These are phyloP conservation scores for Hygrophorus pudorinus DNA, from an alignment of 768 basidiomycete species.

Conservation along the genomic window DNA sequence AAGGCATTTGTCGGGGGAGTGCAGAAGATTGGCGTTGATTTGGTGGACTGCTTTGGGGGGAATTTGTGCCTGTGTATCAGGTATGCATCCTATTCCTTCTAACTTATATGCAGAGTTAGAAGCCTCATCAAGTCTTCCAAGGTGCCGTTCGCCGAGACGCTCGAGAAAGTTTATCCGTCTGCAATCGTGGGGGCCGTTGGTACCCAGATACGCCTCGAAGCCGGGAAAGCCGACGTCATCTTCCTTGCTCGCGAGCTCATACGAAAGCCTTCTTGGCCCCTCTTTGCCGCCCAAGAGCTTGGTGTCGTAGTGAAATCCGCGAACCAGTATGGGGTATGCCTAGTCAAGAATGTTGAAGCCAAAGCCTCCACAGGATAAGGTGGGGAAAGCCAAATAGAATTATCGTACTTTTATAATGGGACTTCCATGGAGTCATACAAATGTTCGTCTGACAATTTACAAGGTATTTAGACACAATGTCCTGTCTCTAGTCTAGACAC, in stretches of 20 bases:
- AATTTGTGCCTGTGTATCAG: too few species aligned
- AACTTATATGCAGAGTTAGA: too few species aligned
- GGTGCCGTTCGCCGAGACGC: constrained; percentile 36
- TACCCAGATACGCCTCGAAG: constrained; percentile 43
- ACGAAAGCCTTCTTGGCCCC: constrained; percentile 54
- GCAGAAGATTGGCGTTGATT: constrained; percentile 19
- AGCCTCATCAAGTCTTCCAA: too few species aligned
- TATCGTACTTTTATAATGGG: neutral
- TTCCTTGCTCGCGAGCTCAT: constrained; percentile 60
- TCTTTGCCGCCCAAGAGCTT: constrained; percentile 36
- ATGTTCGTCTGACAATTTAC: neutral
- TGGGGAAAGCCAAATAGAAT: too few species aligned
- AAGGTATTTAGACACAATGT: neutral
- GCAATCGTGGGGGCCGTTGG: constrained; percentile 58
- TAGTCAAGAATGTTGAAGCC: too few species aligned
- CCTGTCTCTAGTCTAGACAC: constrained; percentile 24
- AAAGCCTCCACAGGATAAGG: too few species aligned
- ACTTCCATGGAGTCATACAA: neutral
- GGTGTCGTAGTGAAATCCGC: too few species aligned
- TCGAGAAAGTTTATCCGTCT: constrained; percentile 51
- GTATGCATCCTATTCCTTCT: too few species aligned
- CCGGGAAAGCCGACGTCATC: constrained; percentile 60
- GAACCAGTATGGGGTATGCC: too few species aligned
- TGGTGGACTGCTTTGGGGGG: too few species aligned
- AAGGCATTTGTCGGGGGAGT: constrained; percentile 46